phyloP scores from a whole-genome alignment of 2,329 filamentous ascomycete genomes.

The Arthrinium puccinioides region DNA sequence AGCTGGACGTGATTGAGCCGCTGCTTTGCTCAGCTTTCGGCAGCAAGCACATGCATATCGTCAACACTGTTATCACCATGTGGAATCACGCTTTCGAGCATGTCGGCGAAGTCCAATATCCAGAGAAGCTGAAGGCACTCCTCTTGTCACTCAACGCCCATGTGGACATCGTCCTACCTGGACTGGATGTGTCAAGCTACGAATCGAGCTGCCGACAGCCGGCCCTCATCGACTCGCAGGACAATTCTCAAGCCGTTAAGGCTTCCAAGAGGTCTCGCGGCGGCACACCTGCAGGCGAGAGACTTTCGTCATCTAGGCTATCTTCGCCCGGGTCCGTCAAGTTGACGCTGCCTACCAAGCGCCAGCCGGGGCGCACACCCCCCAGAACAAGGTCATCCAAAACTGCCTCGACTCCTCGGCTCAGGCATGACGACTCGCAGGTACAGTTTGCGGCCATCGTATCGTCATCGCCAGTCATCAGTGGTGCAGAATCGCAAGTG shows the following conservation, averaged over 20 bases:
- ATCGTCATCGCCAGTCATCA: constrained; percentile 44
- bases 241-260: constrained; percentile 30
- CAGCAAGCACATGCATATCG: constrained; percentile 50
- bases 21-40: constrained; percentile 49
- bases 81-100: constrained; percentile 69
- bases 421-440: constrained; percentile 77
- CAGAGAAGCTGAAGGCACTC: constrained; percentile 52
- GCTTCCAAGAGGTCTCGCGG: constrained; percentile 11
- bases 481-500: constrained; percentile 57
- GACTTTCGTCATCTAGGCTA: constrained; percentile 16
- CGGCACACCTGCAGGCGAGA: constrained; percentile 2
- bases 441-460: constrained; percentile 67
- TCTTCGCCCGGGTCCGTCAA: constrained; percentile 26
- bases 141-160: constrained; percentile 54
- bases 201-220: constrained; percentile 30
- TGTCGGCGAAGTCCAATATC: constrained; percentile 54
- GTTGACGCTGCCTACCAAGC: constrained; percentile 20
- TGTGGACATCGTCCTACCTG: constrained; percentile 38
- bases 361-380: constrained; percentile 15
- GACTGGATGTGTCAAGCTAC: constrained; percentile 29
- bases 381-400: constrained; percentile 21
- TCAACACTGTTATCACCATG: constrained; percentile 37
- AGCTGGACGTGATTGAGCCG: constrained; percentile 46
- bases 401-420: constrained; percentile 40
- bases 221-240: constrained; percentile 41